These are phyloP conservation scores for Bauhinia variegata DNA, from an alignment of 306 rosid species.

Conservation along the genomic window DNA sequence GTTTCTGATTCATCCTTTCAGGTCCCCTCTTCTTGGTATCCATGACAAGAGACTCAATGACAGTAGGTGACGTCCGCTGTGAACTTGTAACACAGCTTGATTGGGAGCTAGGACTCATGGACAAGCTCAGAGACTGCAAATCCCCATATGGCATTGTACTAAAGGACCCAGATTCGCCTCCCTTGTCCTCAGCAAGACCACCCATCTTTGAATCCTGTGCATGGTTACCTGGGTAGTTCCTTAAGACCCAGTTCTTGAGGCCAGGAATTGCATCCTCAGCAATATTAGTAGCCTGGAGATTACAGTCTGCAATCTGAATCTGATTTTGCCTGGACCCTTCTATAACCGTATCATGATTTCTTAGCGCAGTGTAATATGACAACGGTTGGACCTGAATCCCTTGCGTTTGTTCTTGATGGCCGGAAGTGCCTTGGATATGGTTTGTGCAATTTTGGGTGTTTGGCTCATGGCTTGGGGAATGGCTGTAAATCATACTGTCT, in stretches of 20 bases:
- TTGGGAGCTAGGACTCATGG: slow-evolving; percentile 87
- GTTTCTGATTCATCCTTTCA: slow-evolving; percentile 68
- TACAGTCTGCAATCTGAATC: slow-evolving; percentile 46
- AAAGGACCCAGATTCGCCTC: slow-evolving; percentile 58
- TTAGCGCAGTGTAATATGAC: slow-evolving; percentile 45
- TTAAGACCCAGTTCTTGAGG: slow-evolving; percentile 62
- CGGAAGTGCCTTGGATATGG: slow-evolving; percentile 40
- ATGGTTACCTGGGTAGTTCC: slow-evolving; percentile 42
- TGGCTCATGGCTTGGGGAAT: slow-evolving; percentile 46
- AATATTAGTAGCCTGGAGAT: slow-evolving; percentile 47
- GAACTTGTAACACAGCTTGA: slow-evolving; percentile 77
- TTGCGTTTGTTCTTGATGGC: slow-evolving; percentile 37
- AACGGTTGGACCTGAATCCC: slow-evolving; percentile 42
- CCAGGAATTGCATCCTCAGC: slow-evolving; percentile 42
- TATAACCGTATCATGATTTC: slow-evolving; percentile 47
- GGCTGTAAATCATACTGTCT: slow-evolving; percentile 63
- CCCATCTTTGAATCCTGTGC: slow-evolving; percentile 50
- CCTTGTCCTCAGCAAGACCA: slow-evolving; percentile 57
- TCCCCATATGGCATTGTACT: slow-evolving; percentile 65
- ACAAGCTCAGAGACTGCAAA: slow-evolving; percentile 70
- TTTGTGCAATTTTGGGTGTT: slow-evolving; percentile 44
- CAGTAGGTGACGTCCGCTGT: slow-evolving; percentile 52
- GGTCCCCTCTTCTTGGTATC: slow-evolving; percentile 80
- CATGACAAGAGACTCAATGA: slow-evolving; percentile 50
- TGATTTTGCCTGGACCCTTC: slow-evolving; percentile 49